A percentile compares a stretch with the other conserved stretches of the same genome.
These are phyloP conservation scores for Phaseolus coccineus DNA, from an alignment of 331 rosid species.

Conservation along the genomic window DNA sequence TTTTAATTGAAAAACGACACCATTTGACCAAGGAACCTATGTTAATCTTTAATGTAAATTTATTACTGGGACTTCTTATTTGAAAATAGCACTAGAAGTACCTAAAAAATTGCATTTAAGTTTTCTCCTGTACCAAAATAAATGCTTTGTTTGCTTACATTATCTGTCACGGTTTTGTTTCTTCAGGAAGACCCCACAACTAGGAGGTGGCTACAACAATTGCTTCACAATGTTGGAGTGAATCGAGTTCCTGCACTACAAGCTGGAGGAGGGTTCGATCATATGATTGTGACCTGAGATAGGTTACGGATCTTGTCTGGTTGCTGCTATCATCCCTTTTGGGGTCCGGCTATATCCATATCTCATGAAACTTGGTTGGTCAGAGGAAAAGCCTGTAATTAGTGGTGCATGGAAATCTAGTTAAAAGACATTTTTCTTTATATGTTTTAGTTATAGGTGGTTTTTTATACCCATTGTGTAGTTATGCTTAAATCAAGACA, in stretches of 20 bases:
- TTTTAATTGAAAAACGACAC: too few relatives aligned
- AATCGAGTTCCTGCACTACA: slow-evolving; percentile 73
- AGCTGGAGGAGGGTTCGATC: slow-evolving; percentile 87
- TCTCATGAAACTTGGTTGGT: background rate
- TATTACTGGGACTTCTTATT: too few relatives aligned
- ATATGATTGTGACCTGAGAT: slow-evolving; percentile 60
- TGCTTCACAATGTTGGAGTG: slow-evolving; percentile 79
- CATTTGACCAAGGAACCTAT: too few relatives aligned
- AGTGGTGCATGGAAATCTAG: background rate
- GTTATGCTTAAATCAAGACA: background rate
- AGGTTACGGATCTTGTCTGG: slow-evolving; percentile 6
- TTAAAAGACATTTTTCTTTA: background rate
- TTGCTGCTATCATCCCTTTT: background rate
- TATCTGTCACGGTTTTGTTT: slow-evolving; percentile 33
- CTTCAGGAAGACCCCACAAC: slow-evolving; percentile 93
- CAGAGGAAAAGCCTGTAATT: background rate
- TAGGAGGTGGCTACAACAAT: slow-evolving; percentile 88
- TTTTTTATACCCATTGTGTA: background rate
- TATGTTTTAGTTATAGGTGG: background rate
- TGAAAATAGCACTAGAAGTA: background rate
- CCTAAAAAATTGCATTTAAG: background rate
- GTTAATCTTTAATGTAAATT: too few relatives aligned
- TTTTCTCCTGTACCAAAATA: background rate
- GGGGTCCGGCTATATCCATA: slow-evolving; percentile 12
- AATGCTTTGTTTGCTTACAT: slow-evolving; percentile 35